Percentiles rank a stretch among this genome's conserved stretches.
Evolutionary conservation across 2,329 filamentous ascomycete species (phyloP).

Genomic region (Xylaria arbuscula): DNA sequence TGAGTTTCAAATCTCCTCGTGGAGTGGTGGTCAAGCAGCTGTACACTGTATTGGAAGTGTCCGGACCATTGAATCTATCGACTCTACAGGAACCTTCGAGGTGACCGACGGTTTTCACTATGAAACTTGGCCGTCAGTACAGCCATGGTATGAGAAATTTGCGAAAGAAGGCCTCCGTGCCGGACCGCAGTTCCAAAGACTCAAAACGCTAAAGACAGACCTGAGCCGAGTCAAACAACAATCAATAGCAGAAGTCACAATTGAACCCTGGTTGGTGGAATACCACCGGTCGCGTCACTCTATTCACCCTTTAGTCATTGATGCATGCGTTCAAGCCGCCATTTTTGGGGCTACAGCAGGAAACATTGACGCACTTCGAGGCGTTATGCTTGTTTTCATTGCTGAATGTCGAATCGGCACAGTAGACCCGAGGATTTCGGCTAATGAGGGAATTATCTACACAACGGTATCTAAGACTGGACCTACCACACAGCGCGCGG

Average conservation of each 20-base stretch:
- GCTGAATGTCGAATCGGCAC: not conserved
- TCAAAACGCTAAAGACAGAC: constrained; percentile 26
- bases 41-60: constrained; percentile 37
- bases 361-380: not conserved
- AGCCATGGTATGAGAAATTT: constrained; percentile 34
- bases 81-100: not conserved
- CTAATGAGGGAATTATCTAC: not conserved
- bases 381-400: constrained; percentile 22
- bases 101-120: not conserved
- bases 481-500: not conserved
- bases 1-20: constrained; percentile 39
- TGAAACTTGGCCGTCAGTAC: not conserved
- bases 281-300: too few relatives aligned
- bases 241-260: too few relatives aligned
- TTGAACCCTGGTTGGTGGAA: too few relatives aligned
- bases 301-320: constrained; percentile 27
- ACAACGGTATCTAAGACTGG: not conserved
- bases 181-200: constrained; percentile 33
- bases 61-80: not conserved
- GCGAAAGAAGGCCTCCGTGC: constrained; percentile 32
- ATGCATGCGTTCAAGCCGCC: constrained; percentile 22
- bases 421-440: not conserved
- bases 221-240: not conserved
- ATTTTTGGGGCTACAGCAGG: constrained; percentile 16
- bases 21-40: constrained; percentile 15